phyloP scores from a whole-genome alignment of 345 rosid species.

The Hypericum perforatum region DNA sequence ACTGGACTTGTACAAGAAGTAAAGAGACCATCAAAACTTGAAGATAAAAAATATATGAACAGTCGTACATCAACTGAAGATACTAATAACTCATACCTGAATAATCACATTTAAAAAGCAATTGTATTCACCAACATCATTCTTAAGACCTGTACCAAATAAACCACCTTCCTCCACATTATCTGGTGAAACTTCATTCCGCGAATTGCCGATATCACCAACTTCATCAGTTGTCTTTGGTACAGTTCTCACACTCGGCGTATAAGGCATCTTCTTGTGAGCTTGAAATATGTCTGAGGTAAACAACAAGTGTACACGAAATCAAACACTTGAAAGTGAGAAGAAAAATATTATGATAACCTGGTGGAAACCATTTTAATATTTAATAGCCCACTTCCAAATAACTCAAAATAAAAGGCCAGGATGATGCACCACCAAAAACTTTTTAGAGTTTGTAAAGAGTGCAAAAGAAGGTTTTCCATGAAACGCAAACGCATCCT shows the following conservation, averaged over 20 bases:
- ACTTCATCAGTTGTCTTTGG: slow-evolving; percentile 23
- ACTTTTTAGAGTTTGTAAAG: too few relatives aligned
- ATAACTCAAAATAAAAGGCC: too few relatives aligned
- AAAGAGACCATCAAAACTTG: slow-evolving; percentile 8
- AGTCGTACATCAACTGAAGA: background rate
- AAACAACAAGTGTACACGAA: slow-evolving; percentile 14
- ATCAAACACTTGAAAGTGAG: too few relatives aligned
- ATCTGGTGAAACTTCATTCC: slow-evolving; percentile 24
- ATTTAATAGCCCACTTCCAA: too few relatives aligned
- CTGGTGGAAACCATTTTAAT: too few relatives aligned
- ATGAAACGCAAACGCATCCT: background rate
- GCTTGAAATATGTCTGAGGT: slow-evolving; percentile 57
- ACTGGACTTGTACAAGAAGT: slow-evolving; percentile 37
- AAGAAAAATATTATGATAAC: too few relatives aligned
- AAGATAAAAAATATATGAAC: background rate
- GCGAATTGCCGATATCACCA: slow-evolving; percentile 20
- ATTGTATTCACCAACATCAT: slow-evolving; percentile 93
- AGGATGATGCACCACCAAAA: too few relatives aligned
- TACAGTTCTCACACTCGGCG: slow-evolving; percentile 27
- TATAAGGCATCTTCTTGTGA: slow-evolving; percentile 27
- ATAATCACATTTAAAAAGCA: slow-evolving; percentile 96
- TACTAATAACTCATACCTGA: slow-evolving; percentile 40
- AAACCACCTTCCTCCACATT: slow-evolving; percentile 29
- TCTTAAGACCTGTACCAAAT: slow-evolving; percentile 80
- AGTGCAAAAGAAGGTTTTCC: too few relatives aligned